Base-by-base conservation (phyloP, 208 protist genomes). In the Leishmania lainsoni region DNA sequence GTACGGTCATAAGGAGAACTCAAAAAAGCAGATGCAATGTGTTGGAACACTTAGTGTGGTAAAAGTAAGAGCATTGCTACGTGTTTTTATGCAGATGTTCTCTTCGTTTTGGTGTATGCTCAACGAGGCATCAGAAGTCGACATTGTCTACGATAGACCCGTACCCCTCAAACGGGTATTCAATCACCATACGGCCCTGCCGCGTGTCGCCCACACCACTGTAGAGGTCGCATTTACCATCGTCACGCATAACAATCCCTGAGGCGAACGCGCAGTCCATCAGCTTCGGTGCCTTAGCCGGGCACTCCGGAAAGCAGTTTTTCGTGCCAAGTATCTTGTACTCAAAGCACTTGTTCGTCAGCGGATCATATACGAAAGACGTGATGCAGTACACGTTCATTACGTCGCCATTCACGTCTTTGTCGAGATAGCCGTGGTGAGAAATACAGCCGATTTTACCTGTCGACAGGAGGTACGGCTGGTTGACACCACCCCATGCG, bases 141-240 rank as follows among this genome's bases (percentile, higher is more conserved):
- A 93, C 80, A 49, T 86, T 42, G 68, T 93, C 88, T 6, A 83
- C 81, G 49, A 94, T 87, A 5, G 81, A 81, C 8, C 90, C 90
- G 76, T 90, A 84, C 17, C 90, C 90, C 63, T 94, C 88, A 72
- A 94, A 94, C 8, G 89, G 91, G 81, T 92, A 94, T 74, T 94
- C 89, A 22, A 92, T 86, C 51, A 89, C 87, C 73, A 94, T 91
- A 61, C 91, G 91, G 1, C 91, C 91, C 81, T 94, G 85, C 17
- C 85, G 80, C 1, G 87, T 91, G 51, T 94, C 91, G 45, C 91
- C 91, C 20, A 94, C 72, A 35, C 91, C 91, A 68, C 91, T 92
- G 85, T 94, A 94, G 17, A 94, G 80, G 54, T 94, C 91, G 63
- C 84, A 91, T 81, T 91, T 92, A 32, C 89, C 91, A 73, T 94